phyloP scores from a whole-genome alignment of 129 eudicot genomes.

The Ambrosia artemisiifolia region DNA sequence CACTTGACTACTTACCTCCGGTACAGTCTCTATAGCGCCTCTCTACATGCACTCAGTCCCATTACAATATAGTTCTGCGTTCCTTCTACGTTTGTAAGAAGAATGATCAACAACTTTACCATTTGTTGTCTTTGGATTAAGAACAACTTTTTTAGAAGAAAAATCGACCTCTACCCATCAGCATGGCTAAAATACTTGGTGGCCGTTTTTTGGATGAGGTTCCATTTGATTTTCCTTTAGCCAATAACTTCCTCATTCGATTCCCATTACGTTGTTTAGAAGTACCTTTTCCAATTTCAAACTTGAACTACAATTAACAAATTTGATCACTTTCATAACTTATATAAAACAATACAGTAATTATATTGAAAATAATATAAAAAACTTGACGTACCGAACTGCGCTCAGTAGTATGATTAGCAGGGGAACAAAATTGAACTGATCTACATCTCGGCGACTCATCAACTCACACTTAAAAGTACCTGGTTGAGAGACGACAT shows the following conservation, averaged over 20 bases:
- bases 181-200: no score
- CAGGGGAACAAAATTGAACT: conserved; percentile 29
- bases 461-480: no score
- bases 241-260: no score
- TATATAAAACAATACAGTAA: no score
- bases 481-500: no score
- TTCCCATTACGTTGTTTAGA: no score
- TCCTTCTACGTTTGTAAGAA: conserved; percentile 19
- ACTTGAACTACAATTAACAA: conserved; percentile 47
- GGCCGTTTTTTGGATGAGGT: conserved; percentile 40
- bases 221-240: no score
- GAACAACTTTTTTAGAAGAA: no score
- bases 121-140: no score
- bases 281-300: no score
- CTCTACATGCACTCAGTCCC: conserved; percentile 18
- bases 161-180: no score
- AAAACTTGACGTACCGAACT: conserved; percentile 37
- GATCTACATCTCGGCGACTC: conserved; percentile 30
- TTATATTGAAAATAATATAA: neutral
- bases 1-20: conserved; percentile 37
- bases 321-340: conserved; percentile 9
- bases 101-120: no score
- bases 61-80: conserved; percentile 10
- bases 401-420: conserved; percentile 24
- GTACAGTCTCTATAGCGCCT: conserved; percentile 47